Evolutionary conservation across 768 basidiomycete species (phyloP).

Genomic region (Mycena belliarum): DNA sequence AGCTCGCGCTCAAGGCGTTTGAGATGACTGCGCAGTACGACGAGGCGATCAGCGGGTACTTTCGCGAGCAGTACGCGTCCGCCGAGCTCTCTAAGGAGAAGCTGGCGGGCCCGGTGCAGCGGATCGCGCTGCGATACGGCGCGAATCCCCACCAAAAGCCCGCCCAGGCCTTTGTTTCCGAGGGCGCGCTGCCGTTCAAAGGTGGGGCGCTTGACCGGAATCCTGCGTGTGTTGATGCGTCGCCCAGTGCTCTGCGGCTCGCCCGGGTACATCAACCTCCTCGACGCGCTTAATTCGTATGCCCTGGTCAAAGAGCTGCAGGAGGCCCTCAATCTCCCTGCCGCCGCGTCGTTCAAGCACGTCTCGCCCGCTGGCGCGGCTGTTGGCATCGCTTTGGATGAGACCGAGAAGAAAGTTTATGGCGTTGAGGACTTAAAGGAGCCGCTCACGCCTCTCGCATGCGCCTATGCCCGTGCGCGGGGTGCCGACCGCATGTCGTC

Average conservation of each 20-base stretch:
- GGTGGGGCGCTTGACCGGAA: slow-evolving; percentile 43
- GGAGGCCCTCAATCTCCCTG: slow-evolving; percentile 83
- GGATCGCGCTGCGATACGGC: slow-evolving; percentile 88
- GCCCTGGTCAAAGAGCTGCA: slow-evolving; percentile 94
- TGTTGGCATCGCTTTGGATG: slow-evolving; percentile 81
- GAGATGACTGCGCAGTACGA: slow-evolving; percentile 96
- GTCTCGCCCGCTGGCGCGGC: slow-evolving; percentile 98
- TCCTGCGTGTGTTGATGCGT: background rate
- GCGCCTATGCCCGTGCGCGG: slow-evolving; percentile 94
- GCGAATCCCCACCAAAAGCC: slow-evolving; percentile 99
- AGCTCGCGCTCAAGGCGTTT: slow-evolving; percentile 93
- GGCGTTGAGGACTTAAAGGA: slow-evolving; percentile 95
- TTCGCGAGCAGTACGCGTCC: slow-evolving; percentile 92
- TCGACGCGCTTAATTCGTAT: slow-evolving; percentile 96
- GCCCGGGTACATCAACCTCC: slow-evolving; percentile 97
- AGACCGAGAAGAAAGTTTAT: slow-evolving; percentile 89
- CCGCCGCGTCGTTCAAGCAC: slow-evolving; percentile 99
- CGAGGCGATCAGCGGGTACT: slow-evolving; percentile 93
- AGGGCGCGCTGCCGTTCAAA: slow-evolving; percentile 91
- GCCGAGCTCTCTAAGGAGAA: slow-evolving; percentile 65
- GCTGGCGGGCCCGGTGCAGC: slow-evolving; percentile 72
- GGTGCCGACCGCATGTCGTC: slow-evolving; percentile 99
- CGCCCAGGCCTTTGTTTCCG: slow-evolving; percentile 90
- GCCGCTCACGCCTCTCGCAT: slow-evolving; percentile 82
- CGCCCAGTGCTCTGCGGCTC: slow-evolving; percentile 82